Evolutionary conservation across 2,329 filamentous ascomycete species (phyloP), one percentile per base, ranked within the genome.

Genomic region (Talaromyces sp.): DNA sequence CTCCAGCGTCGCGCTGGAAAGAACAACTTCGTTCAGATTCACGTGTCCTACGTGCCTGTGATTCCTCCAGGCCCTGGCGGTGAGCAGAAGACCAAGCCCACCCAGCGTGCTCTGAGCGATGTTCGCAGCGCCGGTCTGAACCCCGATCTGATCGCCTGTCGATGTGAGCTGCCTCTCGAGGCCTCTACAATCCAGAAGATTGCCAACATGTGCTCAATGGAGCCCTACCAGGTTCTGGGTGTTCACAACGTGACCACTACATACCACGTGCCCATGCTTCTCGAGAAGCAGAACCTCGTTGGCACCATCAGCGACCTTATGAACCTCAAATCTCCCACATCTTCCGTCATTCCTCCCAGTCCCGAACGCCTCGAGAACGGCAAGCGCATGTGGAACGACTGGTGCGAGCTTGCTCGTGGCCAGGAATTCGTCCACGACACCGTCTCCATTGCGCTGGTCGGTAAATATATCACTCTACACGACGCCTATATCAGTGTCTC

Each of bases 11-110:
- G 86, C 57, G 86, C 83, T 20, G 89, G 89, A 63, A 86, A 84
- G 68, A 82, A 85, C 69, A 93, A 96, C 76, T 95, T 96, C 72
- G 77, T 92, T 69, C 88, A 91, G 70, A 95, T 97, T 61, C 87
- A 91, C 74, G 93, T 97, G 57, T 57, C 76, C 69, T 60, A 92
- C 64, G 87, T 97, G 30, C 94, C 92, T 1, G 82, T 93, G 30
- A 83, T 87, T 35, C 65, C 47, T 37, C 45, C 33, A 3, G 35
- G 33, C n/a, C 45, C 35, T 39, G 35, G 45, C 14, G 82, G 84
- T 30, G 87, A 97, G 79, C 86, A 96, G 74, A 97, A 97, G 84
- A 97, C 92, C 9, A 97, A 97, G 78, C 94, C 94, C 0, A 99
- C 94, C 0, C 94, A 99, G 73, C 86, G 90, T 65, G 90, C 93